phyloP scores from a whole-genome alignment of 129 eudicot species.

The Centrapalus pauciflorus region DNA sequence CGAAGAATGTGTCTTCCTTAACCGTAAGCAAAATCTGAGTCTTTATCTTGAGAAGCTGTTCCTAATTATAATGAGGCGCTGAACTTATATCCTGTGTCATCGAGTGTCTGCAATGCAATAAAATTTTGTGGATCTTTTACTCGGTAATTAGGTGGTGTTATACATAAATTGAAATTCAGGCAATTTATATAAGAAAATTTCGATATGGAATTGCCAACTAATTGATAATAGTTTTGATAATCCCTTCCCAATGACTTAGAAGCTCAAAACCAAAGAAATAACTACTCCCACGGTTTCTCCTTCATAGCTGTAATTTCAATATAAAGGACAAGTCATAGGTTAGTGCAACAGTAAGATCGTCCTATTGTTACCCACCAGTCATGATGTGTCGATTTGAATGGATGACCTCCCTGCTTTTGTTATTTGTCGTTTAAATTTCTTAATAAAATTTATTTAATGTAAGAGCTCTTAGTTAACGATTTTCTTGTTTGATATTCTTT shows the following conservation, averaged over 20 bases:
- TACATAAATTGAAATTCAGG: background rate
- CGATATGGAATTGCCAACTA: background rate
- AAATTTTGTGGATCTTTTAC: background rate
- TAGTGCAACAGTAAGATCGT: background rate
- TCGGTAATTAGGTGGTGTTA: background rate
- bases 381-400: background rate
- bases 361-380: background rate
- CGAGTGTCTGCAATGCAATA: background rate
- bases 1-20: background rate
- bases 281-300: background rate
- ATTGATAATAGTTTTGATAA: background rate
- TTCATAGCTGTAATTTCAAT: background rate
- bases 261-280: background rate
- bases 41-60: background rate
- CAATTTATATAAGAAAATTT: background rate
- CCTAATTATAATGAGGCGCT: background rate
- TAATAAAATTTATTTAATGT: background rate
- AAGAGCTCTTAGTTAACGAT: background rate
- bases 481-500: background rate
- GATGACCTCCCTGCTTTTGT: background rate
- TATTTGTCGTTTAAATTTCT: background rate
- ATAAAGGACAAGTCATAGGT: slow-evolving; percentile 7
- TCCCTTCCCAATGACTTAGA: too few relatives aligned
- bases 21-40: background rate
- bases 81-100: background rate